phyloP scores from a whole-genome alignment of 179 eudicot genomes.

The Spergularia azorica region DNA sequence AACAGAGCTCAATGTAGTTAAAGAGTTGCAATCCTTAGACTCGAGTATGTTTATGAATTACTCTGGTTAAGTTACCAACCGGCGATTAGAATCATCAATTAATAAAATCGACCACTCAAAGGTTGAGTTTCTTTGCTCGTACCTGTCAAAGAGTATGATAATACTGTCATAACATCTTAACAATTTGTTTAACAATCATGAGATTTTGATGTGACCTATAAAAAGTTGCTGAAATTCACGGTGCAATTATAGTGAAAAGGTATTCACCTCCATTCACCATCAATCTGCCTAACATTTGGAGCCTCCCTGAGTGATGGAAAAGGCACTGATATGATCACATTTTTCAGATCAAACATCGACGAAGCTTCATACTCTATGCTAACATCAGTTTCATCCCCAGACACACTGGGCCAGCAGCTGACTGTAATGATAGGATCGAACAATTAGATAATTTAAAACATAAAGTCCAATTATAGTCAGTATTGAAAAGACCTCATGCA shows the following conservation, averaged over 20 bases:
- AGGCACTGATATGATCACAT: conserved; percentile 80
- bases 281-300: conserved; percentile 72
- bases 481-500: neutral
- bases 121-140: conserved; percentile 65
- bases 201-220: no score
- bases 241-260: neutral
- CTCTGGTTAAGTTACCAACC: conserved; percentile 38
- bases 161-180: no score
- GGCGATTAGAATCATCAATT: conserved; percentile 84
- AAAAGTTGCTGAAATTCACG: no score
- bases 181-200: neutral
- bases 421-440: neutral
- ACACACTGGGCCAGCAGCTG: conserved; percentile 83
- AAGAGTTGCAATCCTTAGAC: neutral
- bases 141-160: conserved; percentile 49
- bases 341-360: conserved; percentile 64
- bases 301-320: conserved; percentile 88
- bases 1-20: neutral
- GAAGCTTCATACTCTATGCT: conserved; percentile 88
- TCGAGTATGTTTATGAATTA: neutral
- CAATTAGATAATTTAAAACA: neutral
- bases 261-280: conserved; percentile 87
- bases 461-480: neutral
- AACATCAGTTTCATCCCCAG: conserved; percentile 81
- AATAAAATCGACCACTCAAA: conserved; percentile 81